Conservation (phyloP, 495 filamentous ascomycete species). For the Lophiotrema nucula region DNA sequence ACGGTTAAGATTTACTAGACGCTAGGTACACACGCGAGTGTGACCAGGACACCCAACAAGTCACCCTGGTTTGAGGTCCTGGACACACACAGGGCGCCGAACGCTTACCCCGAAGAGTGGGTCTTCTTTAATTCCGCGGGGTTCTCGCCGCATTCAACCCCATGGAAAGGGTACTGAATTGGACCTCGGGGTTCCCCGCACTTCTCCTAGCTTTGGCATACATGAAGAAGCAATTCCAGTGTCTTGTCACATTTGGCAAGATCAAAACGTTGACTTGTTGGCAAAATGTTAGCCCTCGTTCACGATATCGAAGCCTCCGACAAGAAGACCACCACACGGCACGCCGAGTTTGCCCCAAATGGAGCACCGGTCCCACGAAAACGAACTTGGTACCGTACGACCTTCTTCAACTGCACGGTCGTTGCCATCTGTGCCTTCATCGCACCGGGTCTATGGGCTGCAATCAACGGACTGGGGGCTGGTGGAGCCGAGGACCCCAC, state of each 20-base stretch:
- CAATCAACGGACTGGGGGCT: constrained; percentile 1
- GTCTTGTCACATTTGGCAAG: neutral
- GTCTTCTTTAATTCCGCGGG: too few relatives aligned
- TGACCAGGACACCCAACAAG: too few relatives aligned
- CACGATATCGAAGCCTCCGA: neutral
- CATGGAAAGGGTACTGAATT: too few relatives aligned
- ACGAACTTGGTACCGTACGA: neutral
- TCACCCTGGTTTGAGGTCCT: too few relatives aligned
- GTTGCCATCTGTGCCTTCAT: constrained; percentile 4
- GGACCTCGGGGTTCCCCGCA: neutral
- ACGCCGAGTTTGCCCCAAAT: neutral
- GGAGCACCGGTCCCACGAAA: neutral
- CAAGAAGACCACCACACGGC: neutral
- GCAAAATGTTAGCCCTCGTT: neutral
- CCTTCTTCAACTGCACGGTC: constrained; percentile 4
- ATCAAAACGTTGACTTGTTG: neutral
- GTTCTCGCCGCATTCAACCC: too few relatives aligned
- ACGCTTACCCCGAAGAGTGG: too few relatives aligned
- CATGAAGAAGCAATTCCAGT: neutral
- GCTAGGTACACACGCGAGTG: too few relatives aligned
- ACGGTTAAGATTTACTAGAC: too few relatives aligned
- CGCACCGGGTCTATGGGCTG: constrained; percentile 1
- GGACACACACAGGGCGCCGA: too few relatives aligned
- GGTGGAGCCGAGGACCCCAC: neutral
- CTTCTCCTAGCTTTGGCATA: neutral